phyloP scores from a whole-genome alignment of 805 yeast species.

The Schwanniomyces sp. region DNA sequence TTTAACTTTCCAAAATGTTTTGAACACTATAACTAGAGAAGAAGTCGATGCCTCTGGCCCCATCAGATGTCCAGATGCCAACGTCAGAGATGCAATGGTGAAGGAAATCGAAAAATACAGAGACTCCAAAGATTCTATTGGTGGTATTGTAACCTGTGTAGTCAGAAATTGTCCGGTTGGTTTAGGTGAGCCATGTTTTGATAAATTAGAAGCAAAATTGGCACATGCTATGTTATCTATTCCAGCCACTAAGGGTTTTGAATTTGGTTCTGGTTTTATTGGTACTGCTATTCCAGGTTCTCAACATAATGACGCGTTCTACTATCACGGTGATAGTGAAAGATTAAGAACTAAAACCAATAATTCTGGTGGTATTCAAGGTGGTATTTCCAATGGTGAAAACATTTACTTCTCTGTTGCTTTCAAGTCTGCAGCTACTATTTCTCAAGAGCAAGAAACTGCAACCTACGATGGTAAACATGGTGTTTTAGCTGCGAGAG shows the following conservation, averaged over 20 bases:
- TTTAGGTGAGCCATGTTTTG: constrained; percentile 97
- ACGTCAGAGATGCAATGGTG: constrained; percentile 74
- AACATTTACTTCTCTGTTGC: constrained; percentile 92
- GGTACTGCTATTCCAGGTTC: constrained; percentile 93
- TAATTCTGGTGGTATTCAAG: constrained; percentile 96
- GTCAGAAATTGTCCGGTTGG: constrained; percentile 92
- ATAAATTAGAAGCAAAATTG: constrained; percentile 88
- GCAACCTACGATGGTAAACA: constrained; percentile 83
- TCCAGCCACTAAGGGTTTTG: constrained; percentile 98
- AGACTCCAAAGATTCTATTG: constrained; percentile 88
- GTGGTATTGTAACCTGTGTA: constrained; percentile 98
- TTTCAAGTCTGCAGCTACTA: constrained; percentile 97
- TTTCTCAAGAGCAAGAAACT: constrained; percentile 88
- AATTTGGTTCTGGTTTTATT: constrained; percentile 92
- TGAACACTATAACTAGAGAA: constrained; percentile 82
- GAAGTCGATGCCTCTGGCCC: constrained; percentile 86
- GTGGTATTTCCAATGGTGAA: constrained; percentile 97
- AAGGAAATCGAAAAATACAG: constrained; percentile 83
- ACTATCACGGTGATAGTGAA: constrained; percentile 55
- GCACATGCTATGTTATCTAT: constrained; percentile 98
- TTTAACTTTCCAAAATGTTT: constrained; percentile 61
- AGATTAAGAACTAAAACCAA: constrained; percentile 84
- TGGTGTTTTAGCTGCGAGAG: constrained; percentile 92
- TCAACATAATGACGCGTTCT: constrained; percentile 87
- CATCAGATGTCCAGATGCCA: constrained; percentile 86